These are phyloP conservation scores for Dipteronia sinensis DNA, from an alignment of 345 rosid genomes.

Conservation along the genomic window DNA sequence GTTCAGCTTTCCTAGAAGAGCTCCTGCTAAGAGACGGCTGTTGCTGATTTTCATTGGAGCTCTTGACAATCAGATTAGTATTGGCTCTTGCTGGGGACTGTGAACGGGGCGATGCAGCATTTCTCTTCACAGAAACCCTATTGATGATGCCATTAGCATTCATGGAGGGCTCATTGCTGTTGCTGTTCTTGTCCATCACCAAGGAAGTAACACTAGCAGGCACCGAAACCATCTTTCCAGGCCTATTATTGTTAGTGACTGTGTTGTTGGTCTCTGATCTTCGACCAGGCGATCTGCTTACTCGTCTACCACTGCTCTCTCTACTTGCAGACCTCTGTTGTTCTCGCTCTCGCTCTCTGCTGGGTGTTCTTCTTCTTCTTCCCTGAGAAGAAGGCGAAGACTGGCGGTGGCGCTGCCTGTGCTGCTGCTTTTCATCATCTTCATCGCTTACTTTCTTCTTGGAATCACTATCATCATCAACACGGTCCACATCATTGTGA, in stretches of 20 bases:
- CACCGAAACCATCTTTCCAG: constrained; percentile 76
- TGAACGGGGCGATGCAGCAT: constrained; percentile 83
- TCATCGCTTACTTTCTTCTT: constrained; percentile 31
- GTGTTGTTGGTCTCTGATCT: constrained; percentile 54
- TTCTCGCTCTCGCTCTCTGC: constrained; percentile 91
- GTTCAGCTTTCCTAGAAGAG: constrained; percentile 79
- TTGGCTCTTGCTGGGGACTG: constrained; percentile 65
- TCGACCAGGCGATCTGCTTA: constrained; percentile 83
- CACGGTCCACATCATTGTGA: constrained; percentile 30
- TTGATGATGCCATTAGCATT: constrained; percentile 39
- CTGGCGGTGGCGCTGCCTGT: constrained; percentile 58
- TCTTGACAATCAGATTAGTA: constrained; percentile 14
- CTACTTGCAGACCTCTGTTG: constrained; percentile 65
- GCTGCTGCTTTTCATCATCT: constrained; percentile 41
- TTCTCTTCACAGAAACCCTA: constrained; percentile 70
- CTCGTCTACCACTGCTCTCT: constrained; percentile 65
- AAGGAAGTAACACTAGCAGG: constrained; percentile 74
- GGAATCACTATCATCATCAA: constrained; percentile 25
- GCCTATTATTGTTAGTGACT: constrained; percentile 31
- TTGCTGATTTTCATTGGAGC: constrained; percentile 39
- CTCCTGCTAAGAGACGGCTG: constrained; percentile 69
- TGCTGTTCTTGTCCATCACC: constrained; percentile 48
- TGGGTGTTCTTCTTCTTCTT: constrained; percentile 92
- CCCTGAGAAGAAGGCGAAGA: constrained; percentile 51
- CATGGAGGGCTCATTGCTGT: constrained; percentile 24